Evolutionary conservation across 331 rosid genomes (phyloP), one percentile per base, ranked within the genome.

Genomic region (Erythrophleum ivorense): DNA sequence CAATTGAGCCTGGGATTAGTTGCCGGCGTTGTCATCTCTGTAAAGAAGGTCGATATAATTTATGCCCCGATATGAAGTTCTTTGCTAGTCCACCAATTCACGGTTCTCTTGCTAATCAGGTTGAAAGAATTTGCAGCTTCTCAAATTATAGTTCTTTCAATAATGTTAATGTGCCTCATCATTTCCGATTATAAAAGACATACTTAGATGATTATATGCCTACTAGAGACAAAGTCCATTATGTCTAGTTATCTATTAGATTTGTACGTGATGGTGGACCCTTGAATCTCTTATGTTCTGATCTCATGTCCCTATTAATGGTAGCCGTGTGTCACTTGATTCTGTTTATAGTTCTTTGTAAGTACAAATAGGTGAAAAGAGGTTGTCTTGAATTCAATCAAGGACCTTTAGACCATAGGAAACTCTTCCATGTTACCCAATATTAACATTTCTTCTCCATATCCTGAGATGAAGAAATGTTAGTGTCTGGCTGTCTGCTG

Each of bases 71-170:
- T 0, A 95, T 95, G 97, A 91, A 95, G 89, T 93, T 95, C 80
- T 93, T 93, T 65, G 98, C 97, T 21, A 90, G 97, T 75, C 96
- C 98, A 55, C 98, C 98, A 0, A 87, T 87, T 83, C 97, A 91
- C 80, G 98, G 98, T 62, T 95, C 98, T 76, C 93, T 95, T 58
- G 98, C 98, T 70, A 90, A 91, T 91, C 96, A 91, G 98, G 98
- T 95, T 71, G 18, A 77, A 80, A 50, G 46, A 75, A 70, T 78
- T 78, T 75, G 71, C 9, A 43, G 33, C 72, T 84, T 70, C 78
- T 55, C 84, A 54, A 36, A 67, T 19, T 55, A 14, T 68, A 15
- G 50, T 67, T 80, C 64, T 76, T 71, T 55, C 59, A 34, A 41
- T 53, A 71, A 48, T 84, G 52, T 76, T 59, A 59, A 60, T 29